Evolutionary conservation across 2,329 filamentous ascomycete genomes (phyloP), one percentile per base, ranked within the genome.

Genomic region (Trichothecium sympodiale): DNA sequence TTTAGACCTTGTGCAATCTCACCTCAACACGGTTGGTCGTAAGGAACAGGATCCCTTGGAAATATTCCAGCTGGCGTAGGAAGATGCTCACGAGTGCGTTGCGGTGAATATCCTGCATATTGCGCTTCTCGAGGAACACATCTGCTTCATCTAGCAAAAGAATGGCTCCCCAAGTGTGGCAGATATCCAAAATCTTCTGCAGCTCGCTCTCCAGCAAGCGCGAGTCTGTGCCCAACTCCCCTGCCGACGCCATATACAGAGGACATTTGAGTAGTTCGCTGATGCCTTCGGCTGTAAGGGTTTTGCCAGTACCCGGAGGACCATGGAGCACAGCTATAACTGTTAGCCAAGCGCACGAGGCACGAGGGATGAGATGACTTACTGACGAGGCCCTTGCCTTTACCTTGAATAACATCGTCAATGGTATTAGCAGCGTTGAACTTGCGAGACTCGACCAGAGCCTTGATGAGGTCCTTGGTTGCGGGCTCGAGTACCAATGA

Each of bases 71-170:
- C 38, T 89, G 69, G 1, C 86, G 77, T 3, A 94, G 64, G 65
- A 94, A 94, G 48, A 94, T 85, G 53, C 79, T 84, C 35, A 94
- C 87, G 1, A 91, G 73, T 0, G 82, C 81, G 47, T 94, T 94
- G 39, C 86, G 79, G 51, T 87, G 80, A 35, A 93, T 80, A 47
- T 94, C 84, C 43, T 85, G 79, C 49, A 86, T 78, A 33, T 84
- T 82, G 2, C 86, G 77, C 55, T 84, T 82, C 62, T 93, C 83
- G 8, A 94, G 63, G 59, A 88, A 88, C 4, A 87, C 80, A 47
- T 89, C 83, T 2, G 82, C 85, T 59, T 94, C 87, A 47, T 94
- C 86, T 1, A 94, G 73, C 3, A 94, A 71, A 0, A 94, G 64
- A 6, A 94, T 82, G 0, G 85, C 86, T 15, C 84, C 83, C 86